Percentiles rank a stretch among this genome's conserved stretches.
Evolutionary conservation across 495 filamentous ascomycete genomes (phyloP).

Genomic region (Penicillium paxilli): DNA sequence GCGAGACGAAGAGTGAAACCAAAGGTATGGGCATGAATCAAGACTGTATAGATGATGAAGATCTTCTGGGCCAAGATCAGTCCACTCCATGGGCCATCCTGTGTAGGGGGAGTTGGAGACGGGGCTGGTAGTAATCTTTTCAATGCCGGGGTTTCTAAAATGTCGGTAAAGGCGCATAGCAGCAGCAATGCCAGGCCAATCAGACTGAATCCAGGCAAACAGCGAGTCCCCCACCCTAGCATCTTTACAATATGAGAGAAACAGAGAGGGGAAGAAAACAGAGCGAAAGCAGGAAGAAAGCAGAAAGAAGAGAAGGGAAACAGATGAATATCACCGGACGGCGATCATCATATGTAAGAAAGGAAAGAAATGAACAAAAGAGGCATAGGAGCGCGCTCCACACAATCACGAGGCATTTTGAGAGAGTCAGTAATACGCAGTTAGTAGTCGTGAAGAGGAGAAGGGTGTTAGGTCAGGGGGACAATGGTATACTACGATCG

Average conservation of each 20-base stretch:
- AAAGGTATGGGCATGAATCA: conserved; percentile 31
- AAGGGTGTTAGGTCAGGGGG: background rate
- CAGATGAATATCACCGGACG: too few relatives aligned
- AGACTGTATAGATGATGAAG: conserved; percentile 32
- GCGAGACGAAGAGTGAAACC: conserved; percentile 33
- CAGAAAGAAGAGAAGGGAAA: background rate
- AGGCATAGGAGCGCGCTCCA: too few relatives aligned
- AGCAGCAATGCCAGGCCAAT: conserved; percentile 26
- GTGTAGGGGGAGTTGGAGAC: conserved; percentile 1
- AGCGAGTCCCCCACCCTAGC: conserved; percentile 34
- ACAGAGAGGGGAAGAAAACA: too few relatives aligned
- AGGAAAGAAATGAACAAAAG: background rate
- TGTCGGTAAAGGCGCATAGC: conserved; percentile 25
- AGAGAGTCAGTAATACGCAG: too few relatives aligned
- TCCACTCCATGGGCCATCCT: conserved; percentile 13
- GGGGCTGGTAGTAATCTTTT: conserved; percentile 14
- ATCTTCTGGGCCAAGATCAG: conserved; percentile 28
- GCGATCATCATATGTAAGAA: background rate
- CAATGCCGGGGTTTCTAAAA: conserved; percentile 18
- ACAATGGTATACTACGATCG: too few relatives aligned
- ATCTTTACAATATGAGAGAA: conserved; percentile 15
- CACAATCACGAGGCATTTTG: background rate
- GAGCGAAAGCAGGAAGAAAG: background rate
- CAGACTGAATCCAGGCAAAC: conserved; percentile 40
- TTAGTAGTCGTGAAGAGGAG: background rate